These are phyloP conservation scores for Boletus smithii DNA, from an alignment of 1,284 basidiomycete species.

Conservation along the genomic window DNA sequence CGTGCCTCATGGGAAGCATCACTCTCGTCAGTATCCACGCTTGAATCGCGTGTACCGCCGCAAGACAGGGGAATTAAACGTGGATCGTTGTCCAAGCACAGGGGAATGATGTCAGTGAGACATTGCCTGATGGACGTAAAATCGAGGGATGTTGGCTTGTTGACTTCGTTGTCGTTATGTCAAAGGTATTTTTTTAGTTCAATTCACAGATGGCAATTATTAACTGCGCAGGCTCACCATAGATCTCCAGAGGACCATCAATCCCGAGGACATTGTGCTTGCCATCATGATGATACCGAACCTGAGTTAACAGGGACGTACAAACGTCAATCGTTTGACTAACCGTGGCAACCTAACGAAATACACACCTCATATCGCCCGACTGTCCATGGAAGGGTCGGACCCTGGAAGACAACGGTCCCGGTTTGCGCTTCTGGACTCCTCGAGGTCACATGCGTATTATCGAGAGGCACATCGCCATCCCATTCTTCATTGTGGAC, in stretches of 20 bases:
- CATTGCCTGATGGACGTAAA: constrained; percentile 63
- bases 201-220: not conserved
- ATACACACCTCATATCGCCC: constrained; percentile 80
- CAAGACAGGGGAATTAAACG: constrained; percentile 77
- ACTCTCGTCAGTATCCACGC: constrained; percentile 12
- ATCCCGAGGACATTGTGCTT: constrained; percentile 94
- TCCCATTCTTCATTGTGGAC: constrained; percentile 93
- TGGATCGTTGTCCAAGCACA: constrained; percentile 85
- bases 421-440: constrained; percentile 55
- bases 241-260: constrained; percentile 84
- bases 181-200: constrained; percentile 1
- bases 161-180: constrained; percentile 46
- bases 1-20: constrained; percentile 43
- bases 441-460: constrained; percentile 36
- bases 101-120: constrained; percentile 74
- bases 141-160: constrained; percentile 58
- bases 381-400: constrained; percentile 80
- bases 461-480: constrained; percentile 72
- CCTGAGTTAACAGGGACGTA: constrained; percentile 36
- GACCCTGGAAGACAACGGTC: constrained; percentile 71
- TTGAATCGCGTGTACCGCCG: constrained; percentile 36
- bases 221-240: constrained; percentile 51
- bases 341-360: not conserved
- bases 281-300: constrained; percentile 87
- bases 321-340: too few species aligned